Evolutionary conservation across 2,329 filamentous ascomycete species (phyloP).

Genomic region (Aspergillus sp.): DNA sequence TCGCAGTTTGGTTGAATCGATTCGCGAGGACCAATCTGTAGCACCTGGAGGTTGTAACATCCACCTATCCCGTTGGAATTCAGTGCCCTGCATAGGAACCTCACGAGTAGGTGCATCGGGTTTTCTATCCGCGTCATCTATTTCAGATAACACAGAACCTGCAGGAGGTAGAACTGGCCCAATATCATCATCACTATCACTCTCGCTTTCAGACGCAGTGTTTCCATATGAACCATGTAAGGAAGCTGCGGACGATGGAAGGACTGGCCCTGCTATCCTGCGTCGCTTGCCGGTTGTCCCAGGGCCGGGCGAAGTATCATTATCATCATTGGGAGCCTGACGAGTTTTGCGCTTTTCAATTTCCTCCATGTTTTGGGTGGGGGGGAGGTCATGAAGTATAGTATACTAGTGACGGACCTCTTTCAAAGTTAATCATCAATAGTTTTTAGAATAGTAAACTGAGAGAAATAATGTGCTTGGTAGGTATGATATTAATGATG

Average conservation of each 20-base stretch:
- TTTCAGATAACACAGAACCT: conserved; percentile 4
- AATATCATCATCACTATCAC: conserved; percentile 35
- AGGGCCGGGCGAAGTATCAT: conserved; percentile 1
- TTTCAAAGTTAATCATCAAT: too few relatives aligned
- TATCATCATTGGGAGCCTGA: conserved; percentile 1
- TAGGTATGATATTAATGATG: too few relatives aligned
- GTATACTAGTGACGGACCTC: too few relatives aligned
- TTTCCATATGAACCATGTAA: conserved; percentile 10
- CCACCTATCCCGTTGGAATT: conserved; percentile 71
- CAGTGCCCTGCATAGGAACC: conserved; percentile 22
- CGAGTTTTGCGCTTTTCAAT: conserved; percentile 17
- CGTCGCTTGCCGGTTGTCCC: conserved; percentile 39
- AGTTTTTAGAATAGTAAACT: too few relatives aligned
- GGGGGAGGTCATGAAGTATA: neutral
- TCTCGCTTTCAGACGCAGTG: conserved; percentile 23
- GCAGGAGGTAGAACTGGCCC: conserved; percentile 36
- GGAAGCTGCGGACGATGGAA: conserved; percentile 44
- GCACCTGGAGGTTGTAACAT: conserved; percentile 67
- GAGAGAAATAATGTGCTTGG: too few relatives aligned
- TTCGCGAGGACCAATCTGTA: conserved; percentile 51
- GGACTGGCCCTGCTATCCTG: conserved; percentile 52
- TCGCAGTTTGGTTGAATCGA: conserved; percentile 79
- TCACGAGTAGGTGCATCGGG: neutral
- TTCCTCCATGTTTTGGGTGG: neutral
- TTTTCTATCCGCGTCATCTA: neutral